Evolutionary conservation across 2,329 filamentous ascomycete genomes (phyloP), one percentile per base, ranked within the genome.

Genomic region (Monosporascus sp.): DNA sequence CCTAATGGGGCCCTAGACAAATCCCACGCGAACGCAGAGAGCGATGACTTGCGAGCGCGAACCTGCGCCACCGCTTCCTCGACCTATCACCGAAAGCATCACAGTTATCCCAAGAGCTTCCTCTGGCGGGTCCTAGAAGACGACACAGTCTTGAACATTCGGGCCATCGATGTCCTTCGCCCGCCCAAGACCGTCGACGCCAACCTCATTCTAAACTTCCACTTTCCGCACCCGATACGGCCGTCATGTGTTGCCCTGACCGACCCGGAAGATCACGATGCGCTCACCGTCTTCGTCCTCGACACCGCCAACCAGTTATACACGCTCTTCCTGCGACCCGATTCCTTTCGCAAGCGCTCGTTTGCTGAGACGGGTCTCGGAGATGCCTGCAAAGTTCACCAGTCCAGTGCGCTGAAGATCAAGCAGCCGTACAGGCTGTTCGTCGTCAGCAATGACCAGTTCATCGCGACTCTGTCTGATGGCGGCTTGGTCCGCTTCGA

Each of bases 71-170:
- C 79, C 2, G 83, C 91, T 35, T 87, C 90, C 27, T 90, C 90
- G 2, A 80, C 97, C 52, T 96, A 90, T 74, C 91, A 96, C 71
- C 85, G 94, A 52, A 82, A 82, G 69, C 82, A 87, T 69, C 83
- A 88, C 65, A 77, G 81, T 58, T 86, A 87, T 58, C 94, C 94
- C 39, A 86, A 89, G 66, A 90, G 84, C 70, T 95, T 97, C 67
- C 79, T 96, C 48, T 99, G 94, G 94, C 84, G 93, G 62, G 80
- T 97, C 39, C 74, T 97, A 56, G 88, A 96, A 65, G 85, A 90
- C 63, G 84, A 85, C 65, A 88, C 82, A 60, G 77, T 90, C 57
- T 78, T 99, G 62, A 93, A 94, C 72, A 79, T 99, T 49, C 88
- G 90, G 66, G 86, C 85, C 41, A 84, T 89, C 55, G 94, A 99